A percentile compares a stretch with the other conserved stretches of the same genome.
phyloP scores from a whole-genome alignment of 2,329 filamentous ascomycete species.

The Pseudogymnoascus sp. region DNA sequence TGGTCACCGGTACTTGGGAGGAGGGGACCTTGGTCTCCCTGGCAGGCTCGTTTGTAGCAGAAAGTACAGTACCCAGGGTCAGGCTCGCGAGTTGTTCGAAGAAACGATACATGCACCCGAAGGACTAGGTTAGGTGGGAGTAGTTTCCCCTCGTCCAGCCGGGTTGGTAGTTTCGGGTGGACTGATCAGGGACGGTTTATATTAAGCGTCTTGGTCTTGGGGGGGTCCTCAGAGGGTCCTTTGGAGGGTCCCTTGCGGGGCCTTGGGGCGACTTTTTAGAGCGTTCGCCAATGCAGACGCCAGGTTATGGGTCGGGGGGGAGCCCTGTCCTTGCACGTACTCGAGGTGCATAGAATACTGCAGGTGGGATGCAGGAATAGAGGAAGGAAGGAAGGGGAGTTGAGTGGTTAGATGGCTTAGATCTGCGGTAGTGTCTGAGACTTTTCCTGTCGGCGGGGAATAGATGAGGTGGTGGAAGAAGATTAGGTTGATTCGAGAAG shows the following conservation, averaged over 20 bases:
- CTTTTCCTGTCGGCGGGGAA: background rate
- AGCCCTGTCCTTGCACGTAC: background rate
- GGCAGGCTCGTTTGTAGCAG: background rate
- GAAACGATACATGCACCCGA: slow-evolving; percentile 2
- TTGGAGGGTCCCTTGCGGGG: background rate
- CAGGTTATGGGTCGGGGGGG: background rate
- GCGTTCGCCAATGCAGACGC: background rate
- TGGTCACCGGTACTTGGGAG: slow-evolving; percentile 6
- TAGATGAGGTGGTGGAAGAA: background rate
- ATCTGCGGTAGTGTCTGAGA: background rate
- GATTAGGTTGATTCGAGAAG: background rate
- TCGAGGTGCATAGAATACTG: background rate
- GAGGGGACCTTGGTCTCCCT: slow-evolving; percentile 1
- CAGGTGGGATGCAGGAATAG: background rate
- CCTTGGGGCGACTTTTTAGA: background rate
- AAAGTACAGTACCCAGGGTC: background rate
- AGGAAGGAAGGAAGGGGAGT: background rate
- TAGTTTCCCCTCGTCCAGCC: background rate
- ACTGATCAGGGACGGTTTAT: background rate
- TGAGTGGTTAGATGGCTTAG: background rate
- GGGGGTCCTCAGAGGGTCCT: background rate
- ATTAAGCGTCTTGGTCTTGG: background rate
- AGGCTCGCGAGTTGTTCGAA: background rate
- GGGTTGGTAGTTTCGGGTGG: background rate
- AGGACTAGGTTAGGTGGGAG: background rate